Base-by-base conservation (phyloP, 2,329 filamentous ascomycete species). In the Bipolaris bicolor region DNA sequence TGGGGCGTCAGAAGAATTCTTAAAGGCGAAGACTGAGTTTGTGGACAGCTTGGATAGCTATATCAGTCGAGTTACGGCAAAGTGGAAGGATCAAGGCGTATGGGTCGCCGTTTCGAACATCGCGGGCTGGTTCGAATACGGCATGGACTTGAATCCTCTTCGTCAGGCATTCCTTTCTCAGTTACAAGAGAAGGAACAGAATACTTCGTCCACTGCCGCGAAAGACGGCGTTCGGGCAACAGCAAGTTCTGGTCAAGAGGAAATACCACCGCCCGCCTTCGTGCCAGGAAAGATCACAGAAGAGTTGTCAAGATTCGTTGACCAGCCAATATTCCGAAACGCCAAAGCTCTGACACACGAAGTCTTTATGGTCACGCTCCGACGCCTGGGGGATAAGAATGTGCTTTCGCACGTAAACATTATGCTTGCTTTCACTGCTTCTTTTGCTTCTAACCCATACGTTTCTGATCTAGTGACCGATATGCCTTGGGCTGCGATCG, bases 351-450 rank as follows among this genome's bases (percentile, higher is more conserved):
- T 88, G 34, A 76, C 78, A 1, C 75, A 77, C 33, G 69, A 76
- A 2, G 84, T 80, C 0, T 79, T 83, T 37, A 63, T 73, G 3
- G 70, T 84, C 1, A 79, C 84, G 1, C 78, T 88, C 7, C 72
- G 75, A 2, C 80, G 86, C 0, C 79, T 82, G 26, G 83, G 82
- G 0, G 86, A 89, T 43, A 76, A 80, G 2, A 86, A 87, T 58
- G 82, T 86, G 2, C 76, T 90, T 1, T 82, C 87, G 0, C 89
- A 86, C 66, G 66, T 89, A 0, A 88, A 91, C 62, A 81, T 86
- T 0, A 81, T 83, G 4, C 76, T 91, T 24, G 82, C 84, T 0
- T 90, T 89, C 63, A 68, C 90, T 82, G 74, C 69, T 56, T 13
- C 72, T 78, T 16, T 70, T 85, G 60, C 69, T 52, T 65, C 68